A percentile compares a stretch with the other conserved stretches of the same genome.
Conservation (phyloP, 805 yeast genomes). For the Ogataea dorogensis region DNA sequence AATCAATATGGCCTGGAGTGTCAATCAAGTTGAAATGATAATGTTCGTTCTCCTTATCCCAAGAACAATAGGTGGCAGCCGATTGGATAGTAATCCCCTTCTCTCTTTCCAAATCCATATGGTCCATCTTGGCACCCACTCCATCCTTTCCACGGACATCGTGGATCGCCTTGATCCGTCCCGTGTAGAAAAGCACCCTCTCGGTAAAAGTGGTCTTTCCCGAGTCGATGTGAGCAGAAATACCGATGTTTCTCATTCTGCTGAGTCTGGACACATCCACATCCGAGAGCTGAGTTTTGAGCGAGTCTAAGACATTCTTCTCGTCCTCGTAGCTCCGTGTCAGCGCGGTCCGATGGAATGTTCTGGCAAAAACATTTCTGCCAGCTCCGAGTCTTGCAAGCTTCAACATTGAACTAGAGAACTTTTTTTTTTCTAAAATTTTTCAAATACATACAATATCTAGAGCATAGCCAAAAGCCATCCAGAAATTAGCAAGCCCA, state of each 20-base stretch:
- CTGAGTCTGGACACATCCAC: slow-evolving; percentile 51
- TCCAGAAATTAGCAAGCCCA: slow-evolving; percentile 5
- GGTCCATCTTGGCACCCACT: slow-evolving; percentile 99
- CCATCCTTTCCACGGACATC: slow-evolving; percentile 96
- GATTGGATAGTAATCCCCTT: slow-evolving; percentile 98
- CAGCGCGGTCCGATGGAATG: slow-evolving; percentile 34
- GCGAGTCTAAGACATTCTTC: slow-evolving; percentile 61
- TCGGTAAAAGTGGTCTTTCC: slow-evolving; percentile 98
- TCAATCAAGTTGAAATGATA: slow-evolving; percentile 94
- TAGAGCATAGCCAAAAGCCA: slow-evolving; percentile 3
- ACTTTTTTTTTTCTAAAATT: background rate
- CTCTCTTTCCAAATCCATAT: slow-evolving; percentile 97
- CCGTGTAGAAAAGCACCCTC: slow-evolving; percentile 93
- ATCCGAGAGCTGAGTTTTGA: slow-evolving; percentile 47
- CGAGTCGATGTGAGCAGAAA: slow-evolving; percentile 96
- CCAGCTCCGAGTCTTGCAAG: slow-evolving; percentile 10
- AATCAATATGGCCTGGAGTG: slow-evolving; percentile 98
- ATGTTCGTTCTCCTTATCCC: slow-evolving; percentile 70
- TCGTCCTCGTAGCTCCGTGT: slow-evolving; percentile 65
- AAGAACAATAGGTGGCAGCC: slow-evolving; percentile 97
- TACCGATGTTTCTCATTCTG: slow-evolving; percentile 88
- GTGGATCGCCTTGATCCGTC: slow-evolving; percentile 94
- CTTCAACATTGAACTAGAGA: slow-evolving; percentile 2
- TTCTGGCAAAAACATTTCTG: slow-evolving; percentile 20
- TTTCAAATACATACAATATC: slow-evolving; percentile 2